These are phyloP conservation scores for Coriaria nepalensis DNA, from an alignment of 306 rosid genomes.

Conservation along the genomic window DNA sequence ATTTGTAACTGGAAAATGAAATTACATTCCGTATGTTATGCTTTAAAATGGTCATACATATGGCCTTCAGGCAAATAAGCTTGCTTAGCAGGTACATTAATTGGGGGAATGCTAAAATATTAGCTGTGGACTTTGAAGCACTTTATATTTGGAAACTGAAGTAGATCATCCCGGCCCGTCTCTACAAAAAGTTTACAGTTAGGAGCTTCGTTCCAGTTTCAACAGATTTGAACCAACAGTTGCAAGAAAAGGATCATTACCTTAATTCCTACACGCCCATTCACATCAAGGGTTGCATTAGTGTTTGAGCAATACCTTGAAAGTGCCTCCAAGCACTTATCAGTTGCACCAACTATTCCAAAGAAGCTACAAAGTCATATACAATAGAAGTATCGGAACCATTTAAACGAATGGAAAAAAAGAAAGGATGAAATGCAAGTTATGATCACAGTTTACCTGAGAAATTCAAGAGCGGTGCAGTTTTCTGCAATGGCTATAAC, in stretches of 20 bases:
- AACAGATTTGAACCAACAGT: neutral
- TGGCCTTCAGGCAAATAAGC: no score
- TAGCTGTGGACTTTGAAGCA: constrained; percentile 87
- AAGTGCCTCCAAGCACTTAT: constrained; percentile 59
- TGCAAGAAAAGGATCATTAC: constrained; percentile 16
- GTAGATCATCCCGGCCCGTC: constrained; percentile 58
- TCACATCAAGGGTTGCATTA: constrained; percentile 71
- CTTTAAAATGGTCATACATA: no score
- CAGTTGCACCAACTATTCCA: constrained; percentile 73
- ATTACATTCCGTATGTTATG: no score
- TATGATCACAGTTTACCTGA: constrained; percentile 36
- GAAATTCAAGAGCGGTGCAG: constrained; percentile 53
- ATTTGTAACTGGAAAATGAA: no score
- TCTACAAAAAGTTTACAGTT: constrained; percentile 28
- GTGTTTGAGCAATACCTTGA: constrained; percentile 45
- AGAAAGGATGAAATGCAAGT: neutral
- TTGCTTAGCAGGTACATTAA: neutral
- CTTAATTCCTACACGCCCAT: constrained; percentile 84
- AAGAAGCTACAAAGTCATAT: constrained; percentile 46
- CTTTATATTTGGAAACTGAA: constrained; percentile 50
- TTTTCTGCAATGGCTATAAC: constrained; percentile 40
- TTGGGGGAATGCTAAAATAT: constrained; percentile 11
- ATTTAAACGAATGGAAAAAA: neutral
- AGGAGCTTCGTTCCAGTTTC: no score
- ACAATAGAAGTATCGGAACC: no score